Percentiles rank a stretch among this genome's conserved stretches.
Conservation (phyloP, 345 rosid genomes). For the Eucalyptus curtisii region DNA sequence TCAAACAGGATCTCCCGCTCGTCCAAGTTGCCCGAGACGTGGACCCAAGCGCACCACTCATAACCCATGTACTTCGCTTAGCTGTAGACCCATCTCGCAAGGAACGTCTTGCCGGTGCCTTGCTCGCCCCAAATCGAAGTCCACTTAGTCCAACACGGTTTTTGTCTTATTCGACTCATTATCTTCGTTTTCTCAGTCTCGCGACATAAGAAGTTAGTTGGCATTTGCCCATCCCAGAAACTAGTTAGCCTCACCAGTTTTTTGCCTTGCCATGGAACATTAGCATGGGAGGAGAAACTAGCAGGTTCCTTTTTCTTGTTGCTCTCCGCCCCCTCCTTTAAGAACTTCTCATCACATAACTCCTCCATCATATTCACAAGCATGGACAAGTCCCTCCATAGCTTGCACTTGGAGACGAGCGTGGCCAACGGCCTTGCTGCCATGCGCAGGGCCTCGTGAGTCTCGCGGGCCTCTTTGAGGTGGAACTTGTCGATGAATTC, state of each 20-base stretch:
- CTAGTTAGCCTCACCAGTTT: background rate
- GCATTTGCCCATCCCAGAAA: background rate
- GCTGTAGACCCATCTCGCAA: background rate
- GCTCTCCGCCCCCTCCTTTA: background rate
- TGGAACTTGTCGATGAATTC: background rate
- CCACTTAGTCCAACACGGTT: accelerated
- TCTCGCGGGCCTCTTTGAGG: background rate
- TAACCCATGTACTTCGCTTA: background rate
- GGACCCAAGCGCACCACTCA: conserved; percentile 2
- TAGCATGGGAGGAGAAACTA: background rate
- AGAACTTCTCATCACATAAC: background rate
- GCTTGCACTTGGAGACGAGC: background rate
- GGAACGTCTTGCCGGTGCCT: background rate
- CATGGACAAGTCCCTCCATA: background rate
- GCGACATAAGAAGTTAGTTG: background rate
- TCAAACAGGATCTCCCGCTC: background rate
- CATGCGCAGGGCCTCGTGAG: background rate
- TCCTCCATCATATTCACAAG: background rate
- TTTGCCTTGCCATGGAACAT: background rate
- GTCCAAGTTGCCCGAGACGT: background rate
- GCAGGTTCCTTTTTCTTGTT: background rate
- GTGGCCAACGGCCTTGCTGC: accelerated
- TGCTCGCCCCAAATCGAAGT: background rate
- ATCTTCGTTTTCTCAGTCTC: accelerated
- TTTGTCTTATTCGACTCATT: accelerated